phyloP scores from a whole-genome alignment of 345 rosid species.

The Abelmoschus esculentus region DNA sequence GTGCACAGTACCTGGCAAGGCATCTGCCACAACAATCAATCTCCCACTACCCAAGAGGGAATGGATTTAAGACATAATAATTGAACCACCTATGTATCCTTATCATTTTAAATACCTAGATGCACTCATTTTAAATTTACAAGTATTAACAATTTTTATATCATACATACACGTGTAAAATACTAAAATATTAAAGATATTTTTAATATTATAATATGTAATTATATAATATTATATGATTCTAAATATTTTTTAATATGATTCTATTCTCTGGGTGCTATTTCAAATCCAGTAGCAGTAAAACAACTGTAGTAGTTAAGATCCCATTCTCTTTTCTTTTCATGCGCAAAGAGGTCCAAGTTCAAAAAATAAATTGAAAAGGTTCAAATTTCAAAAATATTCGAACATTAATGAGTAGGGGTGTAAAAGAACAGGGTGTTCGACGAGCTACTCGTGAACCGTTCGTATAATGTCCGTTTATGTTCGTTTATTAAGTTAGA shows the following conservation, averaged over 20 bases:
- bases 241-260: background rate
- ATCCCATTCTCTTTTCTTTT: background rate
- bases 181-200: no score
- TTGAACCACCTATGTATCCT: conserved; percentile 4
- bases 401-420: no score
- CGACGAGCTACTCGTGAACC: no score
- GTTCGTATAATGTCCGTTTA: no score
- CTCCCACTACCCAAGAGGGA: conserved; percentile 5
- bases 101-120: background rate
- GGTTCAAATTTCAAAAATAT: no score
- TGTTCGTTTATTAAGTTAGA: no score
- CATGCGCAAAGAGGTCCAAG: no score
- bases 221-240: no score
- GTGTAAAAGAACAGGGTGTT: no score
- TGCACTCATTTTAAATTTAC: background rate
- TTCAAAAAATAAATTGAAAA: no score
- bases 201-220: no score
- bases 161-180: background rate
- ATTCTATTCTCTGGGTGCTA: background rate
- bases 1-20: background rate
- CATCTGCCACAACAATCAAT: background rate
- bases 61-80: background rate
- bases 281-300: background rate
- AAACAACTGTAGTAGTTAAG: background rate
- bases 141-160: background rate